Conservation (phyloP, 345 rosid species). For the Euphorbia lathyris region DNA sequence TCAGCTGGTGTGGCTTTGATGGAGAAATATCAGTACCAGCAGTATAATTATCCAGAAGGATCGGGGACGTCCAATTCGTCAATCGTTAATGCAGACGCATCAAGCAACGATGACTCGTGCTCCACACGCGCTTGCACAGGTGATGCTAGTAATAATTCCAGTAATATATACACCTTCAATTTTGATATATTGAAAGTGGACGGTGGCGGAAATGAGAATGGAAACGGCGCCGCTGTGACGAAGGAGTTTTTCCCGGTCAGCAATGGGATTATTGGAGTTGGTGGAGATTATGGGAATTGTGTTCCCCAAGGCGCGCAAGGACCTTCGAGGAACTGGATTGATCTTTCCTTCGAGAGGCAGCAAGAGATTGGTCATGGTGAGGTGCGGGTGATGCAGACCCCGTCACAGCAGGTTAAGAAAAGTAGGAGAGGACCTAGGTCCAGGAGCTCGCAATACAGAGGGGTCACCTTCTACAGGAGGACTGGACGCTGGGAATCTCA, state of each 20-base stretch:
- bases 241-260: conserved; percentile 62
- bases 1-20: conserved; percentile 25
- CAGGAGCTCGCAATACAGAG: conserved; percentile 93
- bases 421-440: conserved; percentile 96
- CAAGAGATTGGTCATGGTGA: conserved; percentile 23
- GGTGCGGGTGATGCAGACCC: conserved; percentile 39
- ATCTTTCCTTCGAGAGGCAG: conserved; percentile 41
- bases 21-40: conserved; percentile 27
- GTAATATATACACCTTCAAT: conserved; percentile 37
- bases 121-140: conserved; percentile 45
- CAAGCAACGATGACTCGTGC: conserved; percentile 62
- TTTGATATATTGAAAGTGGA: conserved; percentile 70
- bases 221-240: conserved; percentile 36
- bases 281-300: conserved; percentile 20
- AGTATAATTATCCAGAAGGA: conserved; percentile 10
- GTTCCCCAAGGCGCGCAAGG: conserved; percentile 25
- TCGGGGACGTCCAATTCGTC: conserved; percentile 88
- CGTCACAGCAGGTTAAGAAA: conserved; percentile 60
- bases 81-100: conserved; percentile 66
- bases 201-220: conserved; percentile 20
- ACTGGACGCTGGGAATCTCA: conserved; percentile 99
- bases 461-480: conserved; percentile 91
- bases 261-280: conserved; percentile 23
- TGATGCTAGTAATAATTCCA: conserved; percentile 13
- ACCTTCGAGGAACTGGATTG: conserved; percentile 51